Evolutionary conservation across 192 early-diverging fungal species (phyloP).

Genomic region (Paraglomus occultum): DNA sequence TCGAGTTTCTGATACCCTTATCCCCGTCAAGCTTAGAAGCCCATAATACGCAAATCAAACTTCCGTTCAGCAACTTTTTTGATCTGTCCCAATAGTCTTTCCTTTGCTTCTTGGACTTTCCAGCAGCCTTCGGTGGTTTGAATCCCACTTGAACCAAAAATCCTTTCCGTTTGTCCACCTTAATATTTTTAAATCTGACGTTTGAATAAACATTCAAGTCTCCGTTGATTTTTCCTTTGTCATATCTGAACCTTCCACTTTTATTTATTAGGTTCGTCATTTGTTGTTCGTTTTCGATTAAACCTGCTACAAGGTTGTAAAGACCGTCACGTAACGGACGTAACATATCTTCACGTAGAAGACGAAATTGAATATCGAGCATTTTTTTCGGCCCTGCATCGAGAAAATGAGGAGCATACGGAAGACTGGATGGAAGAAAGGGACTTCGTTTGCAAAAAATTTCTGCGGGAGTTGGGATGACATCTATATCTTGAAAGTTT

Average conservation of each 20-base stretch:
- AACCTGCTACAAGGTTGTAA: constrained; percentile 36
- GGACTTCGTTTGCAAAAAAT: constrained; percentile 38
- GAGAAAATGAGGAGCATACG: constrained; percentile 47
- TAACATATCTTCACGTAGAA: constrained; percentile 61
- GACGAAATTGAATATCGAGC: constrained; percentile 57
- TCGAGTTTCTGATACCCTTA: no score
- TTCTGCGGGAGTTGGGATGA: constrained; percentile 57
- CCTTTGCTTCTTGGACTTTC: constrained; percentile 23
- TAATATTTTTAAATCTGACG: constrained; percentile 36
- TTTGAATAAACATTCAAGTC: constrained; percentile 42
- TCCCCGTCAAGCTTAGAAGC: constrained; percentile 16
- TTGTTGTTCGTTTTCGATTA: constrained; percentile 23
- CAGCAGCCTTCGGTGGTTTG: constrained; percentile 1
- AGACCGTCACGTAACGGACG: constrained; percentile 44
- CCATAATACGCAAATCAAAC: constrained; percentile 43
- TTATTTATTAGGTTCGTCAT: constrained; percentile 28
- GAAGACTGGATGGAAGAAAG: constrained; percentile 45
- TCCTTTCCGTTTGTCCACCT: constrained; percentile 22
- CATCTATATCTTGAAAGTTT: constrained; percentile 43
- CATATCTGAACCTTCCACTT: constrained; percentile 27
- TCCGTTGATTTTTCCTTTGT: constrained; percentile 24
- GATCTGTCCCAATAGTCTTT: constrained; percentile 47
- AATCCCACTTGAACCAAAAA: constrained; percentile 35
- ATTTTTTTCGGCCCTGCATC: constrained; percentile 43
- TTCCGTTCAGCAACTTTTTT: constrained; percentile 45